Percentiles rank a stretch among this genome's conserved stretches.
phyloP scores from a whole-genome alignment of 192 early-diverging fungal species.

The Coemansia sp. region DNA sequence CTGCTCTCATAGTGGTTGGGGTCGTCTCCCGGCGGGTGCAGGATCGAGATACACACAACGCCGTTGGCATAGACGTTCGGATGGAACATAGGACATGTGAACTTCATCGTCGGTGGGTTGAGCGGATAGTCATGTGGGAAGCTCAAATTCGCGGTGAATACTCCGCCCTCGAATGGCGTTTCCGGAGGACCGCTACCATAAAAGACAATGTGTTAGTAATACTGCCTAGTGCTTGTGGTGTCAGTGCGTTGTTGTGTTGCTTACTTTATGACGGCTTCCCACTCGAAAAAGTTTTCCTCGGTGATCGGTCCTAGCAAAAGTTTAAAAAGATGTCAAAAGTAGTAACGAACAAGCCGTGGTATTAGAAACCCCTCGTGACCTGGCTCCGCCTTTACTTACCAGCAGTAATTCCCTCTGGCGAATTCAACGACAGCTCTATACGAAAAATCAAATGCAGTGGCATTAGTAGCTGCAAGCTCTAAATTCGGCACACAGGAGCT shows the following conservation, averaged over 20 bases:
- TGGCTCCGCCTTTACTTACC: conserved; percentile 50
- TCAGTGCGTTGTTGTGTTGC: neutral
- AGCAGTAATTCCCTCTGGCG: conserved; percentile 92
- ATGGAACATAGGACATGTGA: conserved; percentile 93
- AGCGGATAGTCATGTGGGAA: conserved; percentile 97
- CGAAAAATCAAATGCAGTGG: neutral
- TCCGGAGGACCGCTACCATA: conserved; percentile 82
- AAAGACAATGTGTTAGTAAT: neutral
- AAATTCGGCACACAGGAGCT: neutral
- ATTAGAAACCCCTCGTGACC: conserved; percentile 26
- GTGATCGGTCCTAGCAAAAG: conserved; percentile 61
- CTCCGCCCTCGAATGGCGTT: conserved; percentile 93
- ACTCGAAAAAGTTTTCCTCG: conserved; percentile 67
- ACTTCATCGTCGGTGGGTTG: conserved; percentile 93
- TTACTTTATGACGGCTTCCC: conserved; percentile 42
- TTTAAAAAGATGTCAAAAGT: neutral
- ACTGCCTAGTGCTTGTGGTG: too few relatives aligned
- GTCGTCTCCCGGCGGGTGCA: conserved; percentile 97
- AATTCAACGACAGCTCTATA: conserved; percentile 80
- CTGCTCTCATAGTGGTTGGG: conserved; percentile 97
- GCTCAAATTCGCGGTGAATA: conserved; percentile 83
- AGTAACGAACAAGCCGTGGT: neutral
- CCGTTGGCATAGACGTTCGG: conserved; percentile 96
- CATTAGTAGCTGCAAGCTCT: neutral
- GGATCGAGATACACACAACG: conserved; percentile 95